Evolutionary conservation across 768 basidiomycete species (phyloP).

Genomic region (Suillus subalutaceus): DNA sequence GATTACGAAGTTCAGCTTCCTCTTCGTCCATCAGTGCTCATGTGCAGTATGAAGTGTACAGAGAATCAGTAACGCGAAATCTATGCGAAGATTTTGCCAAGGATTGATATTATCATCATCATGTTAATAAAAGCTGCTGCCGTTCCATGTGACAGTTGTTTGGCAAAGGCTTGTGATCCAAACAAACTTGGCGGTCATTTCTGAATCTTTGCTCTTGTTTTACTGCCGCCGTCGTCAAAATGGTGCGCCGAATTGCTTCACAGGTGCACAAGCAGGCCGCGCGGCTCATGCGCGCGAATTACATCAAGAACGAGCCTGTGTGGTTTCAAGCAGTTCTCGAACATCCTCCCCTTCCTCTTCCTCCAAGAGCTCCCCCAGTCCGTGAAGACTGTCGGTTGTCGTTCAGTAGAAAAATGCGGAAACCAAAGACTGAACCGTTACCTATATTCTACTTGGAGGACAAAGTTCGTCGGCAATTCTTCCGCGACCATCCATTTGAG

Average conservation of each 20-base stretch:
- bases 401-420: conserved; percentile 27
- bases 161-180: conserved; percentile 10
- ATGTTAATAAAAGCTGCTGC: not conserved
- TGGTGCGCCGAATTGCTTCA: conserved; percentile 81
- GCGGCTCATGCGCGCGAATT: conserved; percentile 70
- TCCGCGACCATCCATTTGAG: conserved; percentile 95
- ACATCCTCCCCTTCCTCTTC: conserved; percentile 86
- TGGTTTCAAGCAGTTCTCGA: conserved; percentile 88
- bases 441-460: conserved; percentile 84
- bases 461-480: conserved; percentile 86
- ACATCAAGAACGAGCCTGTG: conserved; percentile 65
- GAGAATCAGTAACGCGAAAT: not conserved
- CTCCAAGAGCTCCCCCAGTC: conserved; percentile 67
- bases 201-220: not conserved
- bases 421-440: conserved; percentile 49
- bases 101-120: not conserved
- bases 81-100: not conserved
- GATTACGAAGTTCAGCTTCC: conserved; percentile 78
- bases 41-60: not conserved
- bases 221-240: conserved; percentile 26
- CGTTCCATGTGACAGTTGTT: not conserved
- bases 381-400: conserved; percentile 49
- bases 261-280: conserved; percentile 90
- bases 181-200: not conserved
- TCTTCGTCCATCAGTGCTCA: conserved; percentile 51